Evolutionary conservation across 2,329 filamentous ascomycete species (phyloP).

Genomic region (Pseudogymnoascus sp.): DNA sequence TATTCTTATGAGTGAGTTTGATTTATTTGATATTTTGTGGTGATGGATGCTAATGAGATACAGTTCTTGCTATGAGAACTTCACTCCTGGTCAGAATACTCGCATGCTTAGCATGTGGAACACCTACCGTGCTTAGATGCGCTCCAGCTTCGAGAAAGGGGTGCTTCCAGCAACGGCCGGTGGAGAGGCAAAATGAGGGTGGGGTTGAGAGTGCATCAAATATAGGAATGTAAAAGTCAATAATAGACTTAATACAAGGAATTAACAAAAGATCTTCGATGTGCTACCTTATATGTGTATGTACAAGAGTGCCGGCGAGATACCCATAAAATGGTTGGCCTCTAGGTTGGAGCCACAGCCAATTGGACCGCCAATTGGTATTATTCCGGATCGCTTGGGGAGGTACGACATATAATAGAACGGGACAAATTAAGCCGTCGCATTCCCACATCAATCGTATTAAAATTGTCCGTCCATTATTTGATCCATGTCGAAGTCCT

Average conservation of each 20-base stretch:
- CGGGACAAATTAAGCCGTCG: background rate
- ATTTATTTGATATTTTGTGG: background rate
- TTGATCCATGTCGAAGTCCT: constrained; percentile 13
- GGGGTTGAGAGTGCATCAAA: background rate
- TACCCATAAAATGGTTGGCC: too few species aligned
- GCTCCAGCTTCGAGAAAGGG: constrained; percentile 1
- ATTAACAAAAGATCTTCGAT: too few species aligned
- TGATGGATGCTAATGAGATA: background rate
- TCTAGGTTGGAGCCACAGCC: too few species aligned
- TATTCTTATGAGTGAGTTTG: constrained; percentile 32
- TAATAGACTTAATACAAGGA: too few species aligned
- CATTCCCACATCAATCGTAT: background rate
- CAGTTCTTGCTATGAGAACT: constrained; percentile 36
- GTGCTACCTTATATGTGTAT: too few species aligned
- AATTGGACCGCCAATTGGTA: background rate
- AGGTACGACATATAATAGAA: background rate
- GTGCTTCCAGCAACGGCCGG: background rate
- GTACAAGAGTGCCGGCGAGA: too few species aligned
- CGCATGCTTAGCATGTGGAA: constrained; percentile 18
- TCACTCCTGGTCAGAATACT: constrained; percentile 24
- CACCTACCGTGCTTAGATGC: constrained; percentile 14
- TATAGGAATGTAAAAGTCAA: too few species aligned
- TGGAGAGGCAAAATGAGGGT: background rate
- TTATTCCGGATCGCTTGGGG: background rate
- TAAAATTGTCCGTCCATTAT: background rate